These are phyloP conservation scores for Hericium erinaceus DNA, from an alignment of 768 basidiomycete genomes.

Conservation along the genomic window DNA sequence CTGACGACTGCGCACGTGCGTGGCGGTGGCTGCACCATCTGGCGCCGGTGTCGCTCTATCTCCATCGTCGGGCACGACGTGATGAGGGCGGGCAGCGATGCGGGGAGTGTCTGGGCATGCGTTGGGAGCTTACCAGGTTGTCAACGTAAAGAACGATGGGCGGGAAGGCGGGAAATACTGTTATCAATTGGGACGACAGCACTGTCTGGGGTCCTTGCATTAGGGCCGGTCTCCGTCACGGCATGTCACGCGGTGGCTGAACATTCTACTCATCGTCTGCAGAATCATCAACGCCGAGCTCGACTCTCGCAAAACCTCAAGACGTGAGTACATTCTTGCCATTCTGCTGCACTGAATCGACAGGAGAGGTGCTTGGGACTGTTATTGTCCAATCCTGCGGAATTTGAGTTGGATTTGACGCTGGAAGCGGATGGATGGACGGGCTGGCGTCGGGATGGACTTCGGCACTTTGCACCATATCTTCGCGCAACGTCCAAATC, in stretches of 20 bases:
- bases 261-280: background rate
- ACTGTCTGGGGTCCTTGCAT: background rate
- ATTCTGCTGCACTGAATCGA: background rate
- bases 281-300: background rate
- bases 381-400: background rate
- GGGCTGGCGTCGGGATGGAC: conserved; percentile 1
- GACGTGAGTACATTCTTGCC: conserved; percentile 1
- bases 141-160: background rate
- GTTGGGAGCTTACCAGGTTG: background rate
- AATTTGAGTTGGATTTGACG: background rate
- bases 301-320: background rate
- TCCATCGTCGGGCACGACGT: no score
- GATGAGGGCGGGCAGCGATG: no score
- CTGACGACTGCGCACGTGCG: background rate
- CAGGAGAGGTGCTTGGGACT: background rate
- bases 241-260: background rate
- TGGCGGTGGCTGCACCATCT: background rate
- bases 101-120: no score
- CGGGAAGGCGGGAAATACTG: background rate
- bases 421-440: conserved; percentile 6
- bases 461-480: background rate
- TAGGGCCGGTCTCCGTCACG: background rate
- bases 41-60: no score
- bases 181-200: background rate
- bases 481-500: background rate